A percentile compares a stretch with the other conserved stretches of the same genome.
Evolutionary conservation across 1,139 yeast species (phyloP).

Genomic region (Saccharomyces hybrid): DNA sequence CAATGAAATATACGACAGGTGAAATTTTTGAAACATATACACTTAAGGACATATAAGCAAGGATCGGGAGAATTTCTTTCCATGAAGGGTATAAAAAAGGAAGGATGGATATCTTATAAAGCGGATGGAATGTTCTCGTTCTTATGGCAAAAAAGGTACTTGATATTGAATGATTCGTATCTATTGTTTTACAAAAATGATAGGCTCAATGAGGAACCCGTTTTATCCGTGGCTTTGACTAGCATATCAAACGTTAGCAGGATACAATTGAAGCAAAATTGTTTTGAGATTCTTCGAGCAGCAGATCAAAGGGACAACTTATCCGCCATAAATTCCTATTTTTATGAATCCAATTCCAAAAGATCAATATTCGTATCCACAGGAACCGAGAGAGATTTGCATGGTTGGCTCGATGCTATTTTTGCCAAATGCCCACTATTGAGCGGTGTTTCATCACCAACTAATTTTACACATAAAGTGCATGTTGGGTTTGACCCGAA

Average conservation of each 20-base stretch:
- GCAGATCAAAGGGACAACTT: constrained; percentile 18
- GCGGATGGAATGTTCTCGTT: constrained; percentile 82
- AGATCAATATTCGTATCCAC: constrained; percentile 67
- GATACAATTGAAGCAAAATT: constrained; percentile 56
- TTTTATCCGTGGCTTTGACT: constrained; percentile 45
- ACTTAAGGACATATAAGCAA: neutral
- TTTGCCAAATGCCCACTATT: constrained; percentile 76
- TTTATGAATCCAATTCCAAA: constrained; percentile 28
- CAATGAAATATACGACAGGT: neutral
- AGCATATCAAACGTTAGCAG: constrained; percentile 50
- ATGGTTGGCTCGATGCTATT: constrained; percentile 87
- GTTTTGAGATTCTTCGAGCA: constrained; percentile 65
- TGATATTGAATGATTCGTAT: constrained; percentile 65
- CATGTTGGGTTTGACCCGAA: constrained; percentile 55
- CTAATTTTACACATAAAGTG: constrained; percentile 65
- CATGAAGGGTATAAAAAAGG: neutral
- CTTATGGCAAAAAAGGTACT: constrained; percentile 81
- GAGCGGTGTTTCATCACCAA: constrained; percentile 66
- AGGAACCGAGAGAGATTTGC: constrained; percentile 68
- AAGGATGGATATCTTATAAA: constrained; percentile 83
- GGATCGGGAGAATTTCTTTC: constrained; percentile 4
- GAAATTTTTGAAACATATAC: neutral
- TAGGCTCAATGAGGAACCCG: constrained; percentile 35
- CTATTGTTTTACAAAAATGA: constrained; percentile 70
- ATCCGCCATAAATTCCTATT: constrained; percentile 2